Conservation (phyloP, 805 yeast genomes). For the Suhomyces sp. region DNA sequence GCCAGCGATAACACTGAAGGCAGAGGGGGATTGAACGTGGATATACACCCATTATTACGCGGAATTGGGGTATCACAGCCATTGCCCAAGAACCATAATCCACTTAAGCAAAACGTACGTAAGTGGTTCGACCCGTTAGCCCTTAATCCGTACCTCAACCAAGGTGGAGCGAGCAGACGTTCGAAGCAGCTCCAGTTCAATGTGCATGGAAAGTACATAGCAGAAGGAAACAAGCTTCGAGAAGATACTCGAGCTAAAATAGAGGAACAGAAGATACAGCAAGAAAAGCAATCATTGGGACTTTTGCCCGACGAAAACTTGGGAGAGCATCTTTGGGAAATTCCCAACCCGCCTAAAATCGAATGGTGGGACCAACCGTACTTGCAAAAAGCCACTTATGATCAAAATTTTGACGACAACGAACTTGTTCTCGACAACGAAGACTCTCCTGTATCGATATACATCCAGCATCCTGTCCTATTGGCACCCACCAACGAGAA, state of each 20-base stretch:
- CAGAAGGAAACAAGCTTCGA: slow-evolving; percentile 51
- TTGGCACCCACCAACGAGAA: slow-evolving; percentile 55
- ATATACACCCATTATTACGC: slow-evolving; percentile 37
- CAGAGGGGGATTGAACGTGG: slow-evolving; percentile 29
- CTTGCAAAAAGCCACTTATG: slow-evolving; percentile 38
- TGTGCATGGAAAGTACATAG: slow-evolving; percentile 61
- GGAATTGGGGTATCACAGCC: slow-evolving; percentile 23
- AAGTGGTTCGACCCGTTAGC: slow-evolving; percentile 31
- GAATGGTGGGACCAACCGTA: slow-evolving; percentile 91
- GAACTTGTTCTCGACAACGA: slow-evolving; percentile 35
- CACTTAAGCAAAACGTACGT: slow-evolving; percentile 25
- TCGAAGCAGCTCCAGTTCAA: slow-evolving; percentile 46
- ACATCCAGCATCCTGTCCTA: slow-evolving; percentile 80
- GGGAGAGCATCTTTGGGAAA: slow-evolving; percentile 56
- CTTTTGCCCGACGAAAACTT: slow-evolving; percentile 47
- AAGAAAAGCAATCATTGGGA: slow-evolving; percentile 38
- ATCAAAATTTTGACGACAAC: slow-evolving; percentile 24
- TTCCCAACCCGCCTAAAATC: slow-evolving; percentile 52
- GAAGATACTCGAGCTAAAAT: slow-evolving; percentile 33
- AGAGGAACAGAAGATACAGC: slow-evolving; percentile 13
- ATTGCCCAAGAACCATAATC: slow-evolving; percentile 26
- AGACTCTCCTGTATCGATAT: slow-evolving; percentile 55
- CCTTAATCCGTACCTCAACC: slow-evolving; percentile 39
- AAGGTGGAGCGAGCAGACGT: slow-evolving; percentile 9
- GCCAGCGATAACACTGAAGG: background rate